Percentiles rank a stretch among this genome's conserved stretches.
Evolutionary conservation across 345 rosid genomes (phyloP).

Genomic region (Pelargonium nanum): DNA sequence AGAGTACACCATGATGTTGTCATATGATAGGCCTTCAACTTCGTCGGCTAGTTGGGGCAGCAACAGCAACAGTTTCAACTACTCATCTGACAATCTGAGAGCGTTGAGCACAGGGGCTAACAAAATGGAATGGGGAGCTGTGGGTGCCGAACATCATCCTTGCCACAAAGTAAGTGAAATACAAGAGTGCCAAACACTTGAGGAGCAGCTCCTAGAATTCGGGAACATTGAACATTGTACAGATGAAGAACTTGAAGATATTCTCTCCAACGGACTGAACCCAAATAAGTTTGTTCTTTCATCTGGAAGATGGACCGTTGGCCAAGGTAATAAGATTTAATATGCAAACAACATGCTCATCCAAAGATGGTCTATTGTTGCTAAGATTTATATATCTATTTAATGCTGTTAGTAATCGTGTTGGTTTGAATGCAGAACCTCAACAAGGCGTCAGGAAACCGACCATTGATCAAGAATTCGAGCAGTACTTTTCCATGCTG

Average conservation of each 20-base stretch:
- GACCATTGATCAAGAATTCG: constrained; percentile 89
- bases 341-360: no score
- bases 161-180: constrained; percentile 10
- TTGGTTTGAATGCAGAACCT: constrained; percentile 33
- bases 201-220: constrained; percentile 20
- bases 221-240: constrained; percentile 25
- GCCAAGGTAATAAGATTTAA: constrained; percentile 42
- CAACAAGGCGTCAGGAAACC: constrained; percentile 36
- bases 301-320: constrained; percentile 56
- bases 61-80: no score
- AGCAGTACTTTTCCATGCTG: constrained; percentile 71
- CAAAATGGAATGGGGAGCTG: no score
- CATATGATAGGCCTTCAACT: constrained; percentile 13
- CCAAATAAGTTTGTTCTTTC: constrained; percentile 42
- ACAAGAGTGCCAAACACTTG: constrained; percentile 14
- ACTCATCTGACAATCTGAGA: constrained; percentile 10
- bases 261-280: constrained; percentile 22
- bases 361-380: background rate
- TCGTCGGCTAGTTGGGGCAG: constrained; percentile 10
- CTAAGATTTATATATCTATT: background rate
- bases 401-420: background rate
- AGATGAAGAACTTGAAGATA: constrained; percentile 40
- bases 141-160: no score
- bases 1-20: constrained; percentile 9
- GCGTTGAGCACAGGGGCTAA: no score